Evolutionary conservation across 2,329 filamentous ascomycete species (phyloP).

Genomic region (Didymella sp.): DNA sequence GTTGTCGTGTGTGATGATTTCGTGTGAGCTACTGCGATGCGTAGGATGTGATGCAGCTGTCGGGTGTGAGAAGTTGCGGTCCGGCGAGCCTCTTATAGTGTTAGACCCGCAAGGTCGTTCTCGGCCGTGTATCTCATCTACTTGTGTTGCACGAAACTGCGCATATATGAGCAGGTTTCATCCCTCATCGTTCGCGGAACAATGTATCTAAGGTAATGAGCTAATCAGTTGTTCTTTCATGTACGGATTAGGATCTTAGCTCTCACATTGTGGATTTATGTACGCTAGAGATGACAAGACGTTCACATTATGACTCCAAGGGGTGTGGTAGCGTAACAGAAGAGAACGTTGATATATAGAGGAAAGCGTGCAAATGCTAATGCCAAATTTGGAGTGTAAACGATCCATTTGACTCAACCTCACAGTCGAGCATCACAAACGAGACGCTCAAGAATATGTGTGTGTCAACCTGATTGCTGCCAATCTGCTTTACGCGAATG

Average conservation of each 20-base stretch:
- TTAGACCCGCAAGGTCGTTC: background rate
- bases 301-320: background rate
- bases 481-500: too few relatives aligned
- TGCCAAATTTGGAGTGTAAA: background rate
- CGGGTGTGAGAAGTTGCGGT: too few relatives aligned
- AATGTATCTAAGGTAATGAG: background rate
- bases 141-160: background rate
- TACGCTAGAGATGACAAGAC: background rate
- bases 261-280: too few relatives aligned
- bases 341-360: constrained; percentile 3
- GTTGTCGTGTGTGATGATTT: background rate
- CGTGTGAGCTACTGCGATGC: too few relatives aligned
- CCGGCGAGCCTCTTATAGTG: too few relatives aligned
- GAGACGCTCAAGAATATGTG: background rate
- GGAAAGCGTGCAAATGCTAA: constrained; percentile 7
- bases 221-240: background rate
- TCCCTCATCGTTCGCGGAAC: background rate
- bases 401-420: background rate
- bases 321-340: background rate
- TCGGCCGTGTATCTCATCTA: background rate
- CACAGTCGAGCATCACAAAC: background rate
- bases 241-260: background rate
- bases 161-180: background rate
- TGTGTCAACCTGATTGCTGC: too few relatives aligned
- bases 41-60: background rate